Base-by-base conservation (phyloP, 495 filamentous ascomycete genomes). In the Cudoniella acicularis region DNA sequence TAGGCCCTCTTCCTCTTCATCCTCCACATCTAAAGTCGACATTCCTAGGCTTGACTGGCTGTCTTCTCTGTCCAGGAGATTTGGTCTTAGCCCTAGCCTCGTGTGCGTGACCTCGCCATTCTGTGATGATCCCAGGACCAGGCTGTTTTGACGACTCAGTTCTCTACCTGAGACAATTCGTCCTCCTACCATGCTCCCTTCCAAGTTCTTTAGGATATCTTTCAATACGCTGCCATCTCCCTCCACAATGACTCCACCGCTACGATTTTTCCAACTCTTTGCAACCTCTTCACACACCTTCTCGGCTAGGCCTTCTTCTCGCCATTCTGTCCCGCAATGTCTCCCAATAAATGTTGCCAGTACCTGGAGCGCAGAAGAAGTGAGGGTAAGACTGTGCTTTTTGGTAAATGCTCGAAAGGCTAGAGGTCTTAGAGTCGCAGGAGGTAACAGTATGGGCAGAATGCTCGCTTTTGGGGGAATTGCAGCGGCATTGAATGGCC, bases 351-450 rank as follows among this genome's bases (percentile, higher is more conserved):
- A 98, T 0, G 82, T 79, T 11, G 95, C 92, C 21, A 98, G 77
- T 10, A 86, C 82, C 70, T 91, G 84, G 0, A 98, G 79, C 0
- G 94, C 90, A 9, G 91, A 81, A 0, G 93, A 93, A 2, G 90
- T 96, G 41, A 98, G 86, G 0, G 92, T 98, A 40, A 98, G 79
- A 69, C 92, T 93, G 72, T 98, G 91, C 66, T 98, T 98, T 74
- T 96, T 96, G 6, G 94, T 98, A 63, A 98, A 95, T 0, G 90
- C 93, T 41, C 94, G 87, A 70, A 98, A 98, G 42, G 94, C 94
- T 30, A 97, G 78, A 4, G 94, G 95, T 62, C 94, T 83, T 30
- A 98, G 78, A 0, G 90, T 93, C 21, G 89, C 83, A 2, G 91
- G 88, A 17, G 92, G 92, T 26, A 98, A 87, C 30, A 93, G 71